Evolutionary conservation across 768 basidiomycete genomes (phyloP).

Genomic region (Naganishia kalamii): DNA sequence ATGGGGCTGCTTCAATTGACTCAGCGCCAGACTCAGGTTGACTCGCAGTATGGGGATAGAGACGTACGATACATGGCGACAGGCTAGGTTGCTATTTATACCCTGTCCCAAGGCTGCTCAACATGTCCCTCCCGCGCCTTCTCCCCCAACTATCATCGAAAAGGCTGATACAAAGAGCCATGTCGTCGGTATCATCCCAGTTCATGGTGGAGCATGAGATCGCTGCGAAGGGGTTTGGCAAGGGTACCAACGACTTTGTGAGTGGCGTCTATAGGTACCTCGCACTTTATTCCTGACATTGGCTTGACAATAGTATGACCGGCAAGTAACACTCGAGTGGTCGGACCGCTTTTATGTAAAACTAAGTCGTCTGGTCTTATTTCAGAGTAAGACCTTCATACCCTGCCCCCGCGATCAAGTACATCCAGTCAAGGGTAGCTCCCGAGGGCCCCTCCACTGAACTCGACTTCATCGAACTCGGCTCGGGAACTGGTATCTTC

Average conservation of each 20-base stretch:
- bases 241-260: conserved; percentile 66
- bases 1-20: no score
- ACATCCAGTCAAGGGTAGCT: conserved; percentile 51
- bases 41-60: no score
- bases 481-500: conserved; percentile 82
- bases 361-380: not conserved
- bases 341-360: not conserved
- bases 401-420: conserved; percentile 57
- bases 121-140: not conserved
- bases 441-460: conserved; percentile 38
- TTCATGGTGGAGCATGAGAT: conserved; percentile 48
- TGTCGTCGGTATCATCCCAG: not conserved
- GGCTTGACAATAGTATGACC: conserved; percentile 12
- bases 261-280: not conserved
- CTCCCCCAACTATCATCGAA: not conserved
- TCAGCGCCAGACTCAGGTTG: no score
- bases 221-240: conserved; percentile 68
- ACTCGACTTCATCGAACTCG: conserved; percentile 54
- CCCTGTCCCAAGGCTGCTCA: no score
- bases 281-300: not conserved
- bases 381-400: conserved; percentile 75
- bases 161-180: not conserved
- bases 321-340: not conserved
- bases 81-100: no score
- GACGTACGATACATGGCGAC: no score